Base-by-base conservation (phyloP, 345 rosid genomes). In the Euphorbia pulcherrima region DNA sequence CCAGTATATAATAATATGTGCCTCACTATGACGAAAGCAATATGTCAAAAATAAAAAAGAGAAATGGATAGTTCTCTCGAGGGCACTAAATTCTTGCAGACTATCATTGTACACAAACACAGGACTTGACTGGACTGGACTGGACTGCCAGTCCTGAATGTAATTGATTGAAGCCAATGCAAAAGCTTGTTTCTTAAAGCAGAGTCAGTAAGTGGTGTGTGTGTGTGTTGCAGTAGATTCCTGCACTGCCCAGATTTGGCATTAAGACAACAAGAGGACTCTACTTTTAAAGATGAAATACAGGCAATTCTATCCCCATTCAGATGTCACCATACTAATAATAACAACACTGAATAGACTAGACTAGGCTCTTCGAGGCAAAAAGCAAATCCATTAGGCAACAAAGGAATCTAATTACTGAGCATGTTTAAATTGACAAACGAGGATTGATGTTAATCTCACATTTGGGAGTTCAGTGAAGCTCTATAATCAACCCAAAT, bases 1-100 rank as follows among this genome's bases (percentile, higher is more conserved):
- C 74, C 24, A 33, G 37, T 33, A n/a, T n/a, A n/a, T n/a, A 26
- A 75, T 82, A 60, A 61, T 58, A n/a, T n/a, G n/a, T n/a, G 44
- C 57, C 68, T 44, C 60, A 74, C 37, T 72, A 60, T 82, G 84
- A 82, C 60, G 81, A 23, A 11, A 73, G 69, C 84, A 70, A 60
- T 63, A 77, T 74, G 86, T 82, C 88, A 84, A 47, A 46, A 46
- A 27, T 47, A 14, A 2, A 20, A 46, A 20, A 40, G 26, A 41
- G 40, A 53, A 20, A 27, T 20, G 17, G 57, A 44, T 10, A 71
- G 41, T 41, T 55, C 37, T 28, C 23, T 48, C 41, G 51, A 65
- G 13, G 69, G 53, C 60, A 62, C 23, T 37, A 9, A 39, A 24
- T 46, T 63, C 53, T 44, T 16, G 24, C 60, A 56, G 13, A 56